Evolutionary conservation across 441 rosid genomes (phyloP), one percentile per base, ranked within the genome.

Genomic region (Croton setiger): DNA sequence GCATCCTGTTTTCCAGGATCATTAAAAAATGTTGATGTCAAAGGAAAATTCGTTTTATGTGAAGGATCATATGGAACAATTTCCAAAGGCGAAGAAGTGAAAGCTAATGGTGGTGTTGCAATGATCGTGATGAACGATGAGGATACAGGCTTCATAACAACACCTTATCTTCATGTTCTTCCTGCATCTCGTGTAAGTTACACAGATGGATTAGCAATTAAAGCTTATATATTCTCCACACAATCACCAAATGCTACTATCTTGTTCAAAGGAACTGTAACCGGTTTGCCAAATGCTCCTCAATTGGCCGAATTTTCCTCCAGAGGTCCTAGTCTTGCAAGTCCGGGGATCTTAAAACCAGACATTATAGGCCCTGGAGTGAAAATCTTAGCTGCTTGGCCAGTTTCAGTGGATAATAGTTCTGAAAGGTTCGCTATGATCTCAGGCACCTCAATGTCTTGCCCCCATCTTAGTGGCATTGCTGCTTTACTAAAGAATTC

Each of bases 361-460:
- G 79, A 75, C 51, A 79, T 87, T 41, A 65, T 76, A 9, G 79
- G 81, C 7, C 86, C 85, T 0, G 82, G 83, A 0, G 76, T 74
- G 65, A 81, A 58, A 62, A 68, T 84, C 68, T 53, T 87, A 62
- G 86, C 85, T 13, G 88, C 86, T 17, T 80, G 85, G 88, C 79
- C 82, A 2, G 70, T 76, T 71, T 76, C 85, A 58, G 59, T 75
- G 1, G 73, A 78, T 63, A 71, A 71, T 27, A 67, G 48, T 20
- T 69, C 73, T 74, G 78, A 80, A 54, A 67, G 49, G 43, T 93
- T 93, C 20, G 90, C 85, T 0, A 84, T 89, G 77, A 74, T 85
- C 83, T 93, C 97, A 45, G 94, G 96, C 63, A 93, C 91, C 3
- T 88, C 96, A 72, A 93, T 93, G 98, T 83, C 96, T 62, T 93